A percentile compares a stretch with the other conserved stretches of the same genome.
These are phyloP conservation scores for Diaporthe ilicicola DNA, from an alignment of 2,329 filamentous ascomycete species.

Conservation along the genomic window DNA sequence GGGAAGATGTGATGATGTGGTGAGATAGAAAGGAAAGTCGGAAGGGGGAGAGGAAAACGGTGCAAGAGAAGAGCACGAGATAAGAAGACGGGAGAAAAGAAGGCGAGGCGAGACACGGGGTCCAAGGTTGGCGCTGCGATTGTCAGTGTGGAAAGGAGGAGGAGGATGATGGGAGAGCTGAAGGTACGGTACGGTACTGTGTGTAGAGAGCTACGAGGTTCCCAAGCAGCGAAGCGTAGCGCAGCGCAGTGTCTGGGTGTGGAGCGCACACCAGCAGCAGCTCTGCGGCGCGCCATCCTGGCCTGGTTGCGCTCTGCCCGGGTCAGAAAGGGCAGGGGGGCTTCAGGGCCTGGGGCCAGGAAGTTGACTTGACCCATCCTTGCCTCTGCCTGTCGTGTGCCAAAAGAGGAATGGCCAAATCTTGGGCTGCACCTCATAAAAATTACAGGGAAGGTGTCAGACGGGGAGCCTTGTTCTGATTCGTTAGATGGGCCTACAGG, in stretches of 20 bases:
- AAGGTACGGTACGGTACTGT: slow-evolving; percentile 7
- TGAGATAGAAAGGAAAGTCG: slow-evolving; percentile 41
- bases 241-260: background rate
- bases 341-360: background rate
- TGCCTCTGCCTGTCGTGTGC: slow-evolving; percentile 2
- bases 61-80: slow-evolving; percentile 37
- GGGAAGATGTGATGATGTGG: slow-evolving; percentile 35
- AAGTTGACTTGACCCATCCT: background rate
- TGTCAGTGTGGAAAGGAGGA: slow-evolving; percentile 31
- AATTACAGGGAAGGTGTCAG: slow-evolving; percentile 24
- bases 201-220: slow-evolving; percentile 23
- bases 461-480: slow-evolving; percentile 5
- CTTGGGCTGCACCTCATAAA: slow-evolving; percentile 23
- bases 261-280: background rate
- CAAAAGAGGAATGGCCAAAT: slow-evolving; percentile 15
- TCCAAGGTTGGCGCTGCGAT: slow-evolving; percentile 33
- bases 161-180: slow-evolving; percentile 18
- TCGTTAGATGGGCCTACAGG: slow-evolving; percentile 15
- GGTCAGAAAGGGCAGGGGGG: slow-evolving; percentile 12
- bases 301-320: slow-evolving; percentile 2
- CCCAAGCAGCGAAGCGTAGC: slow-evolving; percentile 20
- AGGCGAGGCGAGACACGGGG: slow-evolving; percentile 35
- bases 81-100: slow-evolving; percentile 34
- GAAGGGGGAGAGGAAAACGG: slow-evolving; percentile 39
- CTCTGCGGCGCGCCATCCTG: slow-evolving; percentile 14